Evolutionary conservation across 306 rosid species (phyloP), one percentile per base, ranked within the genome.

Genomic region (Sicyos edulis): DNA sequence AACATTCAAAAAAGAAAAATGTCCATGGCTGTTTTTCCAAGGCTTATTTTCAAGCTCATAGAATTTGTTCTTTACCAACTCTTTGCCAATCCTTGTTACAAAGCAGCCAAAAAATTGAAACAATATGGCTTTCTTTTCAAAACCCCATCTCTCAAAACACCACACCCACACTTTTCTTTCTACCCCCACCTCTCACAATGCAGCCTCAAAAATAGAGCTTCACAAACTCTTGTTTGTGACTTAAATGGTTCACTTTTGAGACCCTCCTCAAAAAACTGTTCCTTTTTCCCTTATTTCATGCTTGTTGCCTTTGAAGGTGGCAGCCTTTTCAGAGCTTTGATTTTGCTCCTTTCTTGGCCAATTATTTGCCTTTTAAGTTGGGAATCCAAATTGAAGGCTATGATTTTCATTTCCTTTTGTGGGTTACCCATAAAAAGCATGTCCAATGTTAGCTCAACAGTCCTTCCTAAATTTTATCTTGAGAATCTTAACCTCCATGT

Each of bases 221-320:
- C 87, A 12, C 78, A 87, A 10, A 87, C 82, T 64, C 65, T 85
- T 16, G 89, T 74, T 11, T 88, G 88, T 76, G 97, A 88, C 68
- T 56, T 92, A 44, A 85, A 82, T 16, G 83, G 84, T 42, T 76
- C 80, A 3, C 79, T 92, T 7, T 71, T 92, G 14, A 86, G 82
- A 13, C n/a, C 53, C 63, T 7, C 65, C 10, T 76, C 91, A 13
- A 58, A 59, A 26, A 14, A 3, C 1, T 67, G 76, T n/a, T 86
- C 97, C 5, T 82, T 86, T 74, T 92, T 92, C 69, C 96, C 98
- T 26, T 92, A 77, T 58, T 92, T 89, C 92, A 92, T 92, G 98
- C 83, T 92, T 7, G 86, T 89, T 78, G 85, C 96, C 71, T 92
- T 92, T 76, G 98, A 89, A 86, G 92, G 88, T 59, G 96, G 98